phyloP scores from a whole-genome alignment of 2,329 filamentous ascomycete genomes.

The Cercospora sp. region DNA sequence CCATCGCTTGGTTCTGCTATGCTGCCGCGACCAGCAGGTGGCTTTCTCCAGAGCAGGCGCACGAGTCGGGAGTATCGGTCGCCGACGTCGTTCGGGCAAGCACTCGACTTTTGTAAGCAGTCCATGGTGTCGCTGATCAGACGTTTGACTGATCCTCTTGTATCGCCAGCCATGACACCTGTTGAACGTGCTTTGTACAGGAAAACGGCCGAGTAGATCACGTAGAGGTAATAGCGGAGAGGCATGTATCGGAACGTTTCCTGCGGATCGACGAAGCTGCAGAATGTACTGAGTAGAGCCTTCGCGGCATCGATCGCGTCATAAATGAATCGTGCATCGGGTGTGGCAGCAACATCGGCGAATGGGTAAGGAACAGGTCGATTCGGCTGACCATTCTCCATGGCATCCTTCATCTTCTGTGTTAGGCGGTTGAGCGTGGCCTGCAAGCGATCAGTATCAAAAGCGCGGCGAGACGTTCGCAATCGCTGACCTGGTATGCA shows the following conservation, averaged over 20 bases:
- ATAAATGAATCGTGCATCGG: conserved; percentile 67
- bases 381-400: conserved; percentile 29
- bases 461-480: too few relatives aligned
- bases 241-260: conserved; percentile 65
- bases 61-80: conserved; percentile 63
- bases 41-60: conserved; percentile 59
- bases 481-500: conserved; percentile 56
- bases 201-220: conserved; percentile 65
- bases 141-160: conserved; percentile 58
- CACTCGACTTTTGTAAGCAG: conserved; percentile 60
- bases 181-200: conserved; percentile 65
- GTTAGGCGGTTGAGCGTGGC: conserved; percentile 38
- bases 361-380: conserved; percentile 32
- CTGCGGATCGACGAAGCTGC: conserved; percentile 60
- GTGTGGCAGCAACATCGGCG: conserved; percentile 55
- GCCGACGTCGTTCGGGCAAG: conserved; percentile 60
- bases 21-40: conserved; percentile 29
- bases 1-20: conserved; percentile 31
- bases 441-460: conserved; percentile 3
- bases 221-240: conserved; percentile 62
- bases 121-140: conserved; percentile 61
- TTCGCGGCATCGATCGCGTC: conserved; percentile 66
- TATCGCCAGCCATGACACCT: conserved; percentile 58
- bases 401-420: conserved; percentile 32
- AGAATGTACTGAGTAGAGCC: conserved; percentile 60